These are phyloP conservation scores for Aspergillus eucalypticola DNA, from an alignment of 2,329 filamentous ascomycete species.

Conservation along the genomic window DNA sequence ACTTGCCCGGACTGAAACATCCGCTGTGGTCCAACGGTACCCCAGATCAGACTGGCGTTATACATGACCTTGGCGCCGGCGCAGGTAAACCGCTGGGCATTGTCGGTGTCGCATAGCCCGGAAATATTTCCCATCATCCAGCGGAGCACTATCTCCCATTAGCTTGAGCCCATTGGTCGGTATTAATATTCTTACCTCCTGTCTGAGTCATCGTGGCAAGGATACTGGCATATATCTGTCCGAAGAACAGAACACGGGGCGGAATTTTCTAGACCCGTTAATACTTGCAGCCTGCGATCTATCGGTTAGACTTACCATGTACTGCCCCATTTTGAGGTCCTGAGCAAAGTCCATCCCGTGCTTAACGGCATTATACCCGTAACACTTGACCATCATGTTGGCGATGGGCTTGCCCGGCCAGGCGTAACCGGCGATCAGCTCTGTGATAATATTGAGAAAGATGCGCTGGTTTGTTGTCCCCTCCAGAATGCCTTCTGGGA, in stretches of 20 bases:
- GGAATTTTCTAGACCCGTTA: conserved; percentile 27
- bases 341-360: conserved; percentile 37
- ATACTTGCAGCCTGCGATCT: fast-evolving
- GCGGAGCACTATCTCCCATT: conserved; percentile 25
- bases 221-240: conserved; percentile 37
- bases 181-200: conserved; percentile 23
- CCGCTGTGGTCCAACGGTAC: conserved; percentile 35
- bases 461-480: conserved; percentile 33
- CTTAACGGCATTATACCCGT: conserved; percentile 38
- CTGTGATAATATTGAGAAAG: conserved; percentile 36
- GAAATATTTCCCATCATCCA: conserved; percentile 35
- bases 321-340: conserved; percentile 36
- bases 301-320: conserved; percentile 23
- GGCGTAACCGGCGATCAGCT: conserved; percentile 36
- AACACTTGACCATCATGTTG: conserved; percentile 38
- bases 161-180: neutral
- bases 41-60: conserved; percentile 37
- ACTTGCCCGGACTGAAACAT: conserved; percentile 35
- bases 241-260: conserved; percentile 35
- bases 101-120: conserved; percentile 30
- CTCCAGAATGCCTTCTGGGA: conserved; percentile 43
- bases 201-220: conserved; percentile 35
- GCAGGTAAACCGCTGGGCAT: conserved; percentile 37
- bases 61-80: conserved; percentile 36
- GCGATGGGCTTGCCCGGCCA: conserved; percentile 39